A percentile compares a stretch with the other conserved stretches of the same genome.
These are phyloP conservation scores for Fraxinus xanthoxyloides DNA, from an alignment of 305 asterid species.

Conservation along the genomic window DNA sequence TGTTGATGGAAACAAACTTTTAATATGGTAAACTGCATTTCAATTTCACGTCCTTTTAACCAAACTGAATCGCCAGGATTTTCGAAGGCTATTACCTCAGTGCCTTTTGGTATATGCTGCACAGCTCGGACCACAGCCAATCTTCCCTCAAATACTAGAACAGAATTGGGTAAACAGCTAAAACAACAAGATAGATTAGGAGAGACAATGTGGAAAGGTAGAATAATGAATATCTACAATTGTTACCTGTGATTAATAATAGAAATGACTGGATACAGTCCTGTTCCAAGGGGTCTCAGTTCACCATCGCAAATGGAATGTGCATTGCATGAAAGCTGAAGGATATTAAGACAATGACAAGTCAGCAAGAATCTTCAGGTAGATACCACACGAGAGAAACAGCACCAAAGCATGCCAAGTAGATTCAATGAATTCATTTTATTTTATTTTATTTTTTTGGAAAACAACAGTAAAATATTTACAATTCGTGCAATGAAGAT, in stretches of 20 bases:
- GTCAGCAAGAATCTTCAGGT: constrained; percentile 2
- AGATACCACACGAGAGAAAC: constrained; percentile 9
- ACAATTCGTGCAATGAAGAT: background rate
- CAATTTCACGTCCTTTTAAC: constrained; percentile 1
- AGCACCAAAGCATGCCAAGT: background rate
- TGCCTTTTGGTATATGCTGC: constrained; percentile 68
- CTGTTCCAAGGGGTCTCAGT: constrained; percentile 90
- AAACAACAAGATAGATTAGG: constrained; percentile 39
- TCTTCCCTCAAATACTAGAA: constrained; percentile 80
- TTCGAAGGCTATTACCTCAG: constrained; percentile 71
- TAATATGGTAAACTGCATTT: background rate
- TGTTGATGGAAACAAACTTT: constrained; percentile 1
- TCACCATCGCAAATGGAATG: constrained; percentile 91
- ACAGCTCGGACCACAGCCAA: constrained; percentile 75
- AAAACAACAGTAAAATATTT: background rate
- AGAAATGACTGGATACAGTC: constrained; percentile 79
- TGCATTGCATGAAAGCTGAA: constrained; percentile 97
- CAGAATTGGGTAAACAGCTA: constrained; percentile 88
- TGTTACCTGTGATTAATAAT: constrained; percentile 88
- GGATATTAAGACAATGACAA: background rate
- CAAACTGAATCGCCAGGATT: background rate
- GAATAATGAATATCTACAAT: constrained; percentile 7
- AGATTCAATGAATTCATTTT: background rate
- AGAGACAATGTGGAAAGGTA: constrained; percentile 14
- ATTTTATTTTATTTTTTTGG: background rate